Percentiles rank a stretch among this genome's conserved stretches.
Conservation (phyloP, 2,329 filamentous ascomycete genomes). For the Trichoderma asperellum region DNA sequence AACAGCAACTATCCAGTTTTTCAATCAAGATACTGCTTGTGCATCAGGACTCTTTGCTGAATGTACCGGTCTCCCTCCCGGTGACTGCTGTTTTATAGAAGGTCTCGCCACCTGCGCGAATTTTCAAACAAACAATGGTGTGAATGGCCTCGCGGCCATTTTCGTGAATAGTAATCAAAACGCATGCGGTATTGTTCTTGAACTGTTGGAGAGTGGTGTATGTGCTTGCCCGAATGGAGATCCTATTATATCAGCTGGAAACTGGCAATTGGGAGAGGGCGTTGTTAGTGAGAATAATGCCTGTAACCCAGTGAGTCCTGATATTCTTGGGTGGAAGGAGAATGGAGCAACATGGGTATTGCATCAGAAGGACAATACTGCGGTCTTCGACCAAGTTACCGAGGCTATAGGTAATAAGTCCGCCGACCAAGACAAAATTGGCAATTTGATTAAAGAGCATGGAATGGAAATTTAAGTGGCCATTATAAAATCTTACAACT, state of each 20-base stretch:
- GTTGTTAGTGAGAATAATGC: not conserved
- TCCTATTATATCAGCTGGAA: not conserved
- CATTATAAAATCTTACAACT: too few relatives aligned
- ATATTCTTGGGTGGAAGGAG: not conserved
- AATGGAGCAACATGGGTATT: not conserved
- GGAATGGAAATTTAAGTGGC: not conserved
- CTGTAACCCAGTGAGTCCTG: not conserved
- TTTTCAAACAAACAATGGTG: not conserved
- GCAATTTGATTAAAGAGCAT: not conserved
- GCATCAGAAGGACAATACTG: not conserved
- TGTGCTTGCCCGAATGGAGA: not conserved
- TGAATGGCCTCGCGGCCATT: not conserved
- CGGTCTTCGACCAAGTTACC: not conserved
- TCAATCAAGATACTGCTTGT: not conserved
- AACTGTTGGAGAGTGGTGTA: not conserved
- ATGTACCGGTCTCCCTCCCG: not conserved
- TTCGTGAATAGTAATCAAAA: not conserved
- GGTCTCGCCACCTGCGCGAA: not conserved
- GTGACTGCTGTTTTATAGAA: not conserved
- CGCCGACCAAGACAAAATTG: not conserved
- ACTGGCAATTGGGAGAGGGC: not conserved
- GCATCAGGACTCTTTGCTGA: not conserved
- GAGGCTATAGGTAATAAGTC: not conserved
- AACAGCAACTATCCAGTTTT: not conserved
- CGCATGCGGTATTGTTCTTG: not conserved